Base-by-base conservation (phyloP, 768 basidiomycete genomes). In the Pseudohyphozyma bogoriensis region DNA sequence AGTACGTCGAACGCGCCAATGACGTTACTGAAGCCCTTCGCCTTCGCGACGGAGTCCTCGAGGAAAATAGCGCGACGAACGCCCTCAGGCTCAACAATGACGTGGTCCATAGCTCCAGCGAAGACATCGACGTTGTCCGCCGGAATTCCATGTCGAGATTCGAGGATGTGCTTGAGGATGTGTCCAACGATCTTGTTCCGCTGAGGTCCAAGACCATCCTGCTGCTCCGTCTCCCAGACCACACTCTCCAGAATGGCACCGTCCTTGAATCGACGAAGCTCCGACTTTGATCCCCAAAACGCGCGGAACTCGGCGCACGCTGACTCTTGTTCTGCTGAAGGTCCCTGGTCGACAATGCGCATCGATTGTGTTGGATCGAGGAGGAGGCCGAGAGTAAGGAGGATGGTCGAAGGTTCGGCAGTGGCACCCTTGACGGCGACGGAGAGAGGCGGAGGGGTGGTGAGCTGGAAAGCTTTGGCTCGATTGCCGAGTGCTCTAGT, bases 181-280 rank as follows among this genome's bases (percentile, higher is more conserved):
- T 81, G 78, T 18, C 78, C 75, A 0, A 90, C 89, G 32, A 97
- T 83, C 62, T 84, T 80, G 0, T 83, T 78, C 31, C 88, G 83
- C 51, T 61, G 59, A 62, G 90, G 88, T 54, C 93, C 89, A 31
- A 62, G 58, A 10, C 59, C 63, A 11, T 50, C 54, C 1, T 39
- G 32, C 5, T 56, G 29, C n/a, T 49, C 40, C 16, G 65, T 59
- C 24, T 95, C 86, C 95, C 95, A 99, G 4, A 97, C 91, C n/a
- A 96, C 89, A 66, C 86, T 89, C 73, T 96, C 90, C 8, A 81
- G 71, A 63, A 97, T 96, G 22, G 85, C 80, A 2, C 93, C 93
- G 68, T 99, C 92, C 73, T 96, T 92, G 78, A 99, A 99, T 40
- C 92, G 81, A 9, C 95, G 81, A 22, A 96, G 77, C 70, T 97